These are phyloP conservation scores for Nemania sp. DNA, from an alignment of 2,329 filamentous ascomycete species.

Conservation along the genomic window DNA sequence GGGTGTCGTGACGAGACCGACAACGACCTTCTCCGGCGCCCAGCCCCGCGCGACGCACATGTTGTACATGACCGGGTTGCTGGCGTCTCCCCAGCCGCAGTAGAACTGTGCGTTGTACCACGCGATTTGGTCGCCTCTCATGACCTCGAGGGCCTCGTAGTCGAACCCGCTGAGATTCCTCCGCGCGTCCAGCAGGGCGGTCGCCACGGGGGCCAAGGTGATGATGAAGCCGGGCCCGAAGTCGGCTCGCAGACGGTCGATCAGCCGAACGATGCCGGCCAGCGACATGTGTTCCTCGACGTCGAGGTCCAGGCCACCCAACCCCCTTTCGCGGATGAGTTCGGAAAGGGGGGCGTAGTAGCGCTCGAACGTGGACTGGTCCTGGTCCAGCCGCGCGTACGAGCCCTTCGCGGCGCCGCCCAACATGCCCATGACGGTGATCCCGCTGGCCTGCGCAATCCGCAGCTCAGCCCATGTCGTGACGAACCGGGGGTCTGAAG, in stretches of 20 bases:
- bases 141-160: conserved; percentile 70
- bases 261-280: conserved; percentile 62
- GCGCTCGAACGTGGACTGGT: conserved; percentile 62
- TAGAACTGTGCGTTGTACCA: conserved; percentile 90
- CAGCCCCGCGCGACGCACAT: conserved; percentile 61
- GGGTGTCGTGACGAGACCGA: conserved; percentile 76
- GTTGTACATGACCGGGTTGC: conserved; percentile 54
- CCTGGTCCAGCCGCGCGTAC: conserved; percentile 60
- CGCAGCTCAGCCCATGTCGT: conserved; percentile 73
- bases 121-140: conserved; percentile 65
- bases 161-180: conserved; percentile 75
- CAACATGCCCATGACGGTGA: conserved; percentile 80
- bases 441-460: conserved; percentile 68
- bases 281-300: conserved; percentile 76
- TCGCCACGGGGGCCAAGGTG: conserved; percentile 77
- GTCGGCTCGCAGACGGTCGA: conserved; percentile 67
- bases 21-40: conserved; percentile 69
- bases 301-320: conserved; percentile 73
- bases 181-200: conserved; percentile 66
- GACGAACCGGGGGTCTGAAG: conserved; percentile 63
- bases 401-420: conserved; percentile 77
- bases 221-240: conserved; percentile 72
- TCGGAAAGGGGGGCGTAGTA: conserved; percentile 70
- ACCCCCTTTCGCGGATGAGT: conserved; percentile 59
- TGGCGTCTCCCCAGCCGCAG: conserved; percentile 76